phyloP scores from a whole-genome alignment of 2,329 filamentous ascomycete genomes.

The Didymosphaeria variabile region DNA sequence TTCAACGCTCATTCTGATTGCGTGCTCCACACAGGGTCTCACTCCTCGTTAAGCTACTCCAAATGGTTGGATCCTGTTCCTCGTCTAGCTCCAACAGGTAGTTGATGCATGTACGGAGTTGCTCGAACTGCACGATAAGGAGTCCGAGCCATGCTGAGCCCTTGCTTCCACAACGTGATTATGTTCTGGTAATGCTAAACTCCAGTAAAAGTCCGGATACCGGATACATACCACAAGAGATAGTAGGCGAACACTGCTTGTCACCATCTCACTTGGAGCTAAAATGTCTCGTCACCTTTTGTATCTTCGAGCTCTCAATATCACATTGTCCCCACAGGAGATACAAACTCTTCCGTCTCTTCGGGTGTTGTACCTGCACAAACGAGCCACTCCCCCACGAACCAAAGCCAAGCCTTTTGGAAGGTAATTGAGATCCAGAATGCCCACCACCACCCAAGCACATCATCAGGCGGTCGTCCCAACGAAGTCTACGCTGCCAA shows the following conservation, averaged over 20 bases:
- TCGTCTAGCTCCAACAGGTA: neutral
- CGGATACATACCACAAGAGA: neutral
- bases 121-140: neutral
- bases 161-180: neutral
- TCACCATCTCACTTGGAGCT: neutral
- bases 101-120: neutral
- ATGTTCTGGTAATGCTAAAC: neutral
- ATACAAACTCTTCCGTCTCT: conserved; percentile 3
- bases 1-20: neutral
- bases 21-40: neutral
- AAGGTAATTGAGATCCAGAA: neutral
- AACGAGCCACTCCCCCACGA: neutral
- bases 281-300: neutral
- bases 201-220: neutral
- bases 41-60: neutral
- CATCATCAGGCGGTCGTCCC: neutral
- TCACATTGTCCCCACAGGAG: neutral
- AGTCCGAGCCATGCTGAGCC: conserved; percentile 4
- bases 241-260: neutral
- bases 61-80: neutral
- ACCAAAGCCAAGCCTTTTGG: neutral
- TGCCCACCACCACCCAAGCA: conserved; percentile 3
- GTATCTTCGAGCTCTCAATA: neutral
- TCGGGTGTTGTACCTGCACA: conserved; percentile 2
- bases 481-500: neutral